Percentiles rank a stretch among this genome's conserved stretches.
Conservation (phyloP, 2,329 filamentous ascomycete species). For the Beauveria asiatica region DNA sequence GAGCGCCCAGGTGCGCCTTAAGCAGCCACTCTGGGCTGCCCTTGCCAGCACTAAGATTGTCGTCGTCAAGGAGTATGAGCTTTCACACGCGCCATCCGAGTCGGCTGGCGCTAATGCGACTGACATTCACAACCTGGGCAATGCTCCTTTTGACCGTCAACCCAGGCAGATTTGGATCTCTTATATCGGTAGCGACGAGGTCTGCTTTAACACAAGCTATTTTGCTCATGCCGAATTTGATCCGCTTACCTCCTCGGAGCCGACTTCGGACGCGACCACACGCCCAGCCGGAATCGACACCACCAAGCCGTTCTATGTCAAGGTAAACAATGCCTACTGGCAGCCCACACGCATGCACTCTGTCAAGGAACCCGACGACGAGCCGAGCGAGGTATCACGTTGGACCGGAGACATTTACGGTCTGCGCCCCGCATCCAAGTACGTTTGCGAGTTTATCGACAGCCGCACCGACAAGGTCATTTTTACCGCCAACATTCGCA, state of each 20-base stretch:
- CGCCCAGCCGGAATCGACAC: constrained; percentile 49
- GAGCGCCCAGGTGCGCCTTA: constrained; percentile 79
- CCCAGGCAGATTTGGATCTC: constrained; percentile 72
- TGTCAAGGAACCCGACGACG: constrained; percentile 27
- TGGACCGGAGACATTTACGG: constrained; percentile 68
- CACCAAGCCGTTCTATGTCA: constrained; percentile 69
- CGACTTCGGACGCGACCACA: constrained; percentile 10
- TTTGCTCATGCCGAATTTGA: constrained; percentile 41
- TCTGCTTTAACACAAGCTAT: constrained; percentile 66
- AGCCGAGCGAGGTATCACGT: constrained; percentile 35
- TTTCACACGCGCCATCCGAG: constrained; percentile 68
- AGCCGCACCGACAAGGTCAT: constrained; percentile 56
- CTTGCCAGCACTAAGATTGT: constrained; percentile 95
- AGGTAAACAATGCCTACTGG: constrained; percentile 72
- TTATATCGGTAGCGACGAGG: constrained; percentile 68
- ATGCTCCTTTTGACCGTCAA: constrained; percentile 62
- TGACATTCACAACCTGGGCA: constrained; percentile 68
- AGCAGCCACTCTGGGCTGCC: constrained; percentile 89
- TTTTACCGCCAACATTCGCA: constrained; percentile 65
- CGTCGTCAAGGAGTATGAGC: constrained; percentile 82
- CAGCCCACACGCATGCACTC: constrained; percentile 64
- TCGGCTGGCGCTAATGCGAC: constrained; percentile 66
- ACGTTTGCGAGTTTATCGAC: constrained; percentile 70
- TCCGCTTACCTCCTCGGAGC: constrained; percentile 5
- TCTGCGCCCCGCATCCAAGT: constrained; percentile 63